Conservation (phyloP, 1,284 basidiomycete species). For the Cutaneotrichosporon curvatum region DNA sequence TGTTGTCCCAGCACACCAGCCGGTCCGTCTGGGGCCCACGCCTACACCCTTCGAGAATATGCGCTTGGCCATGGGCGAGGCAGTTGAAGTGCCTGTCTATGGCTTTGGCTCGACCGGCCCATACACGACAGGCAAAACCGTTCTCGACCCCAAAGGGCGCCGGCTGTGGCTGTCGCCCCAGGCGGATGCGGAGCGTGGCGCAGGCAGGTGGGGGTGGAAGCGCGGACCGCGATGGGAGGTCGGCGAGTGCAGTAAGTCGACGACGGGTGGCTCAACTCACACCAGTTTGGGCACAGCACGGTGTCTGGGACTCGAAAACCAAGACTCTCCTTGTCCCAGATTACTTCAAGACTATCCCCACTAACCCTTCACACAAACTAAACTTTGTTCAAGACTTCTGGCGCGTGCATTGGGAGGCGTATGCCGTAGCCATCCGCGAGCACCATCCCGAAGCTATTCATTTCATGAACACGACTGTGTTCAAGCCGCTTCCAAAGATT, state of each 20-base stretch:
- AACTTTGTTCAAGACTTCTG: slow-evolving; percentile 75
- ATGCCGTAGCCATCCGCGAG: slow-evolving; percentile 58
- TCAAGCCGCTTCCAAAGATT: slow-evolving; percentile 62
- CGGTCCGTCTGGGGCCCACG: slow-evolving; percentile 74
- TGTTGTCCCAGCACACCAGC: slow-evolving; percentile 58
- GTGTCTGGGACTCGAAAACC: slow-evolving; percentile 74
- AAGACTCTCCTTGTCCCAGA: slow-evolving; percentile 63
- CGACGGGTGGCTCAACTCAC: not conserved
- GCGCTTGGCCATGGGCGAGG: slow-evolving; percentile 76
- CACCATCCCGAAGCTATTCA: slow-evolving; percentile 78
- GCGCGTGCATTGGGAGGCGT: slow-evolving; percentile 66
- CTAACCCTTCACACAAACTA: slow-evolving; percentile 30
- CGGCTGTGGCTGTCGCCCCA: slow-evolving; percentile 63
- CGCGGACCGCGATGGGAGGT: slow-evolving; percentile 69
- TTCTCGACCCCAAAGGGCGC: slow-evolving; percentile 73
- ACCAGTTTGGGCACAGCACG: slow-evolving; percentile 79
- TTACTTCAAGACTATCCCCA: slow-evolving; percentile 62
- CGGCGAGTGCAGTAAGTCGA: slow-evolving; percentile 58
- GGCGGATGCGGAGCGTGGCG: slow-evolving; percentile 44
- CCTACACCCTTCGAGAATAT: slow-evolving; percentile 82
- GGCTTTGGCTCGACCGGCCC: slow-evolving; percentile 76
- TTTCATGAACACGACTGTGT: slow-evolving; percentile 89
- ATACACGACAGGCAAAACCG: slow-evolving; percentile 60
- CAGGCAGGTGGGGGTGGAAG: slow-evolving; percentile 68
- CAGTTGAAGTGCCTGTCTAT: slow-evolving; percentile 80